Conservation (phyloP, 768 basidiomycete species). For the Xerocomellus chrysenteron region DNA sequence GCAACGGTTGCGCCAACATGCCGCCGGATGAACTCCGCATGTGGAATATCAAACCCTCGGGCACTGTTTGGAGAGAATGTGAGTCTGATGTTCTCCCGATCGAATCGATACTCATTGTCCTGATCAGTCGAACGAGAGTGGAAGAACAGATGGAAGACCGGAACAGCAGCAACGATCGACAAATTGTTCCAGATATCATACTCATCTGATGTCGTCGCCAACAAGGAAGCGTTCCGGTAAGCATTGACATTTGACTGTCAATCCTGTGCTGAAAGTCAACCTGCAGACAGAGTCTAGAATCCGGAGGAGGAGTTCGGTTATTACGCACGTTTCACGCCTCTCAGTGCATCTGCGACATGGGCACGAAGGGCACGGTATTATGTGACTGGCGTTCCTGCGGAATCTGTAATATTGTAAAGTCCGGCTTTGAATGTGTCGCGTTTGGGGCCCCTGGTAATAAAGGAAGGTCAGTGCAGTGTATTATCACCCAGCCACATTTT, state of each 20-base stretch:
- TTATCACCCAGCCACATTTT: conserved; percentile 6
- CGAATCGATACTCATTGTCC: conserved; percentile 22
- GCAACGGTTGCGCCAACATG: conserved; percentile 50
- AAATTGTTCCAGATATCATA: conserved; percentile 55
- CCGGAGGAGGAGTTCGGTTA: conserved; percentile 40
- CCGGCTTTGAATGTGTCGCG: conserved; percentile 55
- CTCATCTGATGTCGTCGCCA: conserved; percentile 28
- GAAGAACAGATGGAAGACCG: conserved; percentile 37
- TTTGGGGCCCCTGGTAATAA: conserved; percentile 53
- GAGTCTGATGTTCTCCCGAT: conserved; percentile 27
- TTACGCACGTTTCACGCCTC: conserved; percentile 62
- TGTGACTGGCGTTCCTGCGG: conserved; percentile 66
- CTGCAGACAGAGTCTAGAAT: conserved; percentile 33
- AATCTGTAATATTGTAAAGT: conserved; percentile 58
- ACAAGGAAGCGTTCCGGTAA: conserved; percentile 51
- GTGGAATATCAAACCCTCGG: conserved; percentile 47
- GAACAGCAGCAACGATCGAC: conserved; percentile 42
- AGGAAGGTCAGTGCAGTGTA: conserved; percentile 46
- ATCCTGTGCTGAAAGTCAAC: conserved; percentile 3
- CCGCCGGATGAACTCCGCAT: conserved; percentile 43
- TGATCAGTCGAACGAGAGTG: conserved; percentile 56
- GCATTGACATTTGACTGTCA: conserved; percentile 9
- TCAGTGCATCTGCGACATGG: conserved; percentile 69
- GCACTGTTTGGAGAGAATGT: conserved; percentile 54
- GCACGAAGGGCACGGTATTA: conserved; percentile 47